phyloP scores from a whole-genome alignment of 129 eudicot species.

The Saussurea involucrata region DNA sequence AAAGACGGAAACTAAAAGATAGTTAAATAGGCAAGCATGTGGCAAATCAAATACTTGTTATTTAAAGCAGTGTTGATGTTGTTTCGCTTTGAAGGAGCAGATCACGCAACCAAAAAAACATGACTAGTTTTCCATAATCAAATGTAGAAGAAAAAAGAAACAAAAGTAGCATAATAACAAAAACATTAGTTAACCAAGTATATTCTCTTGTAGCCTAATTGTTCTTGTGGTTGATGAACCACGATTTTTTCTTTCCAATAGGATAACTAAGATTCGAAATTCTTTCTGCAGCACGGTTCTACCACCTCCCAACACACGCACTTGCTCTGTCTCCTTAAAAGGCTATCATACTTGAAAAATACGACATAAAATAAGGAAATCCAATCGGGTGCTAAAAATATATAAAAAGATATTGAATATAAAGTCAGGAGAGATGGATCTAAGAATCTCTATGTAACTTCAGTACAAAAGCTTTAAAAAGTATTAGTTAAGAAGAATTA shows the following conservation, averaged over 20 bases:
- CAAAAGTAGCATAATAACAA: not conserved
- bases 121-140: not conserved
- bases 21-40: constrained; percentile 1
- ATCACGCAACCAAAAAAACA: not conserved
- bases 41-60: constrained; percentile 3
- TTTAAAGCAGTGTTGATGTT: not conserved
- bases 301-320: not conserved
- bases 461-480: not conserved
- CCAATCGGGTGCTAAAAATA: not conserved
- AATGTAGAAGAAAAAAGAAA: not conserved
- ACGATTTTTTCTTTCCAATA: not conserved
- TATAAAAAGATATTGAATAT: not conserved
- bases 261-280: not conserved
- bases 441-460: not conserved
- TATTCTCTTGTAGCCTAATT: not conserved
- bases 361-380: not conserved
- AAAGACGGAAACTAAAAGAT: not conserved
- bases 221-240: not conserved
- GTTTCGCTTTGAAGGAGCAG: not conserved
- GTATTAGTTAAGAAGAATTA: not conserved
- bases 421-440: not conserved
- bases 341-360: not conserved
- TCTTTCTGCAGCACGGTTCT: not conserved
- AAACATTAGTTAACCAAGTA: not conserved
- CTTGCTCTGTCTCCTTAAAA: not conserved